Conservation (phyloP, 75 land plant species). For the Selaginella moellendorffii region DNA sequence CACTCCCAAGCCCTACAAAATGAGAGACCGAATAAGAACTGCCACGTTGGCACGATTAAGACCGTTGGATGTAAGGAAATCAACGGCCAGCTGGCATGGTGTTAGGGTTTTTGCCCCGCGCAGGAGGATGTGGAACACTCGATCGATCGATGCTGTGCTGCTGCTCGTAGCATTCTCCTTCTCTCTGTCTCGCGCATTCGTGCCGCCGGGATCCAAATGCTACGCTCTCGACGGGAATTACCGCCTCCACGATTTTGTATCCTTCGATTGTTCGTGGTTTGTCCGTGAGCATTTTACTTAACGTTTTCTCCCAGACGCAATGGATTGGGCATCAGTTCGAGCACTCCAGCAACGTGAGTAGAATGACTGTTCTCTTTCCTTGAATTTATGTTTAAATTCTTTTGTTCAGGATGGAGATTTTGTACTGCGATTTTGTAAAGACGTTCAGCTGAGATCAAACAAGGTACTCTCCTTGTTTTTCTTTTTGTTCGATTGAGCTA, state of each 20-base stretch:
- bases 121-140: no score
- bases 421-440: conserved; percentile 60
- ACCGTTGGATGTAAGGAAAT: not conserved
- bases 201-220: not conserved
- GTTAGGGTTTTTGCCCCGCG: not conserved
- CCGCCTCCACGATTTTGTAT: not conserved
- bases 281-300: not conserved
- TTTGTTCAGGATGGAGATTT: conserved; percentile 29
- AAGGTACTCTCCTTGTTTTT: conserved; percentile 5
- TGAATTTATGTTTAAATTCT: conserved; percentile 4
- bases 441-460: conserved; percentile 35
- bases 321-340: not conserved
- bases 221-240: not conserved
- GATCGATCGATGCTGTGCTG: not conserved
- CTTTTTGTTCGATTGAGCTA: not conserved
- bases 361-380: not conserved
- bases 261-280: not conserved
- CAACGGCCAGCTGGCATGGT: not conserved
- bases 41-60: not conserved
- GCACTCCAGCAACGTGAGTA: not conserved
- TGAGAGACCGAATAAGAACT: not conserved
- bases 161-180: not conserved
- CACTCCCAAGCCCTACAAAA: no score
- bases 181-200: not conserved
- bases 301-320: not conserved